Percentiles rank a stretch among this genome's conserved stretches.
Conservation (phyloP, 2,329 filamentous ascomycete genomes). For the Penicillium rolfsii region DNA sequence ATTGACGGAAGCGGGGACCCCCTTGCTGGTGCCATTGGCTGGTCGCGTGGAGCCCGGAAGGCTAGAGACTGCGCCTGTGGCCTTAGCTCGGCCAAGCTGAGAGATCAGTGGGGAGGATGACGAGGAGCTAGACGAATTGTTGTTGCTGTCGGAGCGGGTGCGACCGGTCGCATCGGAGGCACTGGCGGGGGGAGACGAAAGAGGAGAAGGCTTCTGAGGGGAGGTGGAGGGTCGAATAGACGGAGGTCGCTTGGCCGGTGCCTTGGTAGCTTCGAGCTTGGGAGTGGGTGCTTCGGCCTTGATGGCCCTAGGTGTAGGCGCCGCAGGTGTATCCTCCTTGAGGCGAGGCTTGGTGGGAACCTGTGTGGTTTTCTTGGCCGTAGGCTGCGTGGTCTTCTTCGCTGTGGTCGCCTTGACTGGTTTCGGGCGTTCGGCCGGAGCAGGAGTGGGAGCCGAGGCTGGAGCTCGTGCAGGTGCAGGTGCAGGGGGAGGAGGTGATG, state of each 20-base stretch:
- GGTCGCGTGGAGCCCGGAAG: conserved; percentile 27
- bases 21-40: conserved; percentile 36
- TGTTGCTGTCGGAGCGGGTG: conserved; percentile 46
- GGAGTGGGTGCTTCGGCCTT: conserved; percentile 28
- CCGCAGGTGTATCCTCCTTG: conserved; percentile 27
- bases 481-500: conserved; percentile 16
- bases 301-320: conserved; percentile 31
- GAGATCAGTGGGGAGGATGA: conserved; percentile 52
- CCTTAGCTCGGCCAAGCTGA: conserved; percentile 39
- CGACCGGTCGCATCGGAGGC: conserved; percentile 60
- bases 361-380: conserved; percentile 23
- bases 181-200: conserved; percentile 64
- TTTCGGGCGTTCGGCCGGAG: conserved; percentile 26
- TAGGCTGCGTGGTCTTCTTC: conserved; percentile 24
- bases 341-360: conserved; percentile 24
- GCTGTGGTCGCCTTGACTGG: conserved; percentile 22
- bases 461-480: conserved; percentile 11
- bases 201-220: conserved; percentile 64
- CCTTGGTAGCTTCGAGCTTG: conserved; percentile 36
- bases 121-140: conserved; percentile 48
- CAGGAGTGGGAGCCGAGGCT: conserved; percentile 11
- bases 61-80: conserved; percentile 22
- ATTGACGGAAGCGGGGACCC: conserved; percentile 32
- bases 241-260: conserved; percentile 42
- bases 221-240: conserved; percentile 52